Conservation (phyloP, 441 rosid genomes). For the Manihot esculenta region DNA sequence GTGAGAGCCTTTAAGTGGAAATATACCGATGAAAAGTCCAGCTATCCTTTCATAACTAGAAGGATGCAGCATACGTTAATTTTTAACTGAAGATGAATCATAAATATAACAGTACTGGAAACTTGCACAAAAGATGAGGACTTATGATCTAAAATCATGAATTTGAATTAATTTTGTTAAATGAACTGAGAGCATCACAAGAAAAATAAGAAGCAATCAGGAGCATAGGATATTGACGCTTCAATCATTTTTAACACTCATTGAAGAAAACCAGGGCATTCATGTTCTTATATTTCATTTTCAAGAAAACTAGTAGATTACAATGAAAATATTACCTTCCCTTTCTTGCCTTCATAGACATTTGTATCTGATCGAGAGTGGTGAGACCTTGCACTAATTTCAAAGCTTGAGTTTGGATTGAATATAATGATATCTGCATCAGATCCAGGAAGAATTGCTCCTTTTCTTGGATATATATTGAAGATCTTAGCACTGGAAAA, state of each 20-base stretch:
- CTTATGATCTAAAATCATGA: neutral
- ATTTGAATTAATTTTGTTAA: neutral
- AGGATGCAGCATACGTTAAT: neutral
- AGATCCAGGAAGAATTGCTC: slow-evolving; percentile 82
- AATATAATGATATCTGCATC: slow-evolving; percentile 90
- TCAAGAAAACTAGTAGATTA: neutral
- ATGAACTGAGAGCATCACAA: neutral
- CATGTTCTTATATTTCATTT: neutral
- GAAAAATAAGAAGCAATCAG: neutral
- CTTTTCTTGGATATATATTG: slow-evolving; percentile 88
- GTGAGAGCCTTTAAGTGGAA: neutral
- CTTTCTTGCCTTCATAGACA: slow-evolving; percentile 71
- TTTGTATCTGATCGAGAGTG: slow-evolving; percentile 87
- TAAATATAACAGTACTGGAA: neutral
- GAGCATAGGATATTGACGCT: neutral
- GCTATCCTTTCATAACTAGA: neutral
- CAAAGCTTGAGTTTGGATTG: slow-evolving; percentile 81
- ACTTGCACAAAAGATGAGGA: neutral
- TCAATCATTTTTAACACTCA: neutral
- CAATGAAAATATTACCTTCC: slow-evolving; percentile 50
- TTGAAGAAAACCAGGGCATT: neutral
- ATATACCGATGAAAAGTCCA: neutral
- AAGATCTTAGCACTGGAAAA: slow-evolving; percentile 81
- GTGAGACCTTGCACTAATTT: slow-evolving; percentile 65
- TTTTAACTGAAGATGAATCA: neutral